Evolutionary conservation across 176 grass and related monocot species (phyloP).

Genomic region (Cenchrus americanus): DNA sequence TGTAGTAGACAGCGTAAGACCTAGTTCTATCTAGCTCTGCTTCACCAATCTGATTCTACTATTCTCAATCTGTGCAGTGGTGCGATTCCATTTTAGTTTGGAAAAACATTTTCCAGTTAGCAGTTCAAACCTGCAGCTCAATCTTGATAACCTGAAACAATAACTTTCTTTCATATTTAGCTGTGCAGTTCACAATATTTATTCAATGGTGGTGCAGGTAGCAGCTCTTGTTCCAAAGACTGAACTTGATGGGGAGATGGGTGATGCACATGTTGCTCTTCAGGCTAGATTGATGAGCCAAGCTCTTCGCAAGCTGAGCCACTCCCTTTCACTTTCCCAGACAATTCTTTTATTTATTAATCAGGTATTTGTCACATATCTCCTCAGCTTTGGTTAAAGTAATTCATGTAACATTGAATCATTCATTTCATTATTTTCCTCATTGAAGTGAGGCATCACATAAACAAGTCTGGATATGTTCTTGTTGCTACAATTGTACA

Average conservation of each 20-base stretch:
- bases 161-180: neutral
- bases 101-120: neutral
- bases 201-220: slow-evolving; percentile 58
- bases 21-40: neutral
- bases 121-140: neutral
- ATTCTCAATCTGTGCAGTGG: slow-evolving; percentile 20
- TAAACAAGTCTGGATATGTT: neutral
- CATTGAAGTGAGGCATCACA: slow-evolving; percentile 9
- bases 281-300: slow-evolving; percentile 98
- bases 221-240: slow-evolving; percentile 94
- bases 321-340: slow-evolving; percentile 83
- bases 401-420: neutral
- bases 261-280: slow-evolving; percentile 92
- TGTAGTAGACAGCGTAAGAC: slow-evolving; percentile 98
- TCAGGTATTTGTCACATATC: slow-evolving; percentile 57
- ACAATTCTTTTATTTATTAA: slow-evolving; percentile 95
- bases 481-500: neutral
- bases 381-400: neutral
- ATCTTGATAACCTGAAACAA: slow-evolving; percentile 3
- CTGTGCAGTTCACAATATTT: slow-evolving; percentile 14
- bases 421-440: neutral
- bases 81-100: neutral
- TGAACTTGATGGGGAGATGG: slow-evolving; percentile 99
- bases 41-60: slow-evolving; percentile 6
- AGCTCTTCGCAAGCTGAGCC: slow-evolving; percentile 94